Percentiles rank a stretch among this genome's conserved stretches.
These are phyloP conservation scores for Globisporangium alternatum DNA, from an alignment of 352 stramenopile species.

Conservation along the genomic window DNA sequence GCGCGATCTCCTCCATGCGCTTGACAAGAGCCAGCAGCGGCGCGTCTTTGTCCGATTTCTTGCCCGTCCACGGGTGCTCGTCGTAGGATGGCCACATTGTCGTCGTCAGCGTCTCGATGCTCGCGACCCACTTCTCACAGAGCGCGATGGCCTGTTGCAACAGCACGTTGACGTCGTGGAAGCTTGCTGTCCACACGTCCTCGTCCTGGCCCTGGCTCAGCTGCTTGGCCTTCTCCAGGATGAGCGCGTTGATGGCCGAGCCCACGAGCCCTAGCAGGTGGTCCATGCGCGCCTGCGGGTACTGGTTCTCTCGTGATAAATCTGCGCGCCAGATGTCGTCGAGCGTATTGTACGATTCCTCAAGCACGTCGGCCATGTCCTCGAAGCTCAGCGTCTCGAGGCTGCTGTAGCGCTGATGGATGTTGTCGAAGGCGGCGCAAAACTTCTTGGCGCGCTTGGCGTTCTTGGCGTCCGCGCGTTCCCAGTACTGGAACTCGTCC, in stretches of 20 bases:
- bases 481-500: constrained; percentile 90
- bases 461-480: constrained; percentile 50
- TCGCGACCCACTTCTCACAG: constrained; percentile 81
- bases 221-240: constrained; percentile 45
- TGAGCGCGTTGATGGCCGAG: constrained; percentile 66
- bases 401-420: constrained; percentile 73
- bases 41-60: constrained; percentile 33
- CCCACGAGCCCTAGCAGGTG: constrained; percentile 86
- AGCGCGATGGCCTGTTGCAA: constrained; percentile 62
- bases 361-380: constrained; percentile 85
- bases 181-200: constrained; percentile 61
- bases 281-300: constrained; percentile 86
- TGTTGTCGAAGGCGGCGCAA: constrained; percentile 70
- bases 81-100: constrained; percentile 77
- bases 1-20: constrained; percentile 80
- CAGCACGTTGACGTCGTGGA: constrained; percentile 56
- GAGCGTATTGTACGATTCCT: constrained; percentile 80
- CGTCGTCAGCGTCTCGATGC: constrained; percentile 73
- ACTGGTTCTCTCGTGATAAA: constrained; percentile 56
- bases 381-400: constrained; percentile 60
- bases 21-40: constrained; percentile 42
- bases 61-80: constrained; percentile 78
- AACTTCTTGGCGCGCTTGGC: constrained; percentile 77
- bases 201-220: neutral
- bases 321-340: constrained; percentile 89